phyloP scores from a whole-genome alignment of 768 basidiomycete genomes.

The Crepidotus variabilis region DNA sequence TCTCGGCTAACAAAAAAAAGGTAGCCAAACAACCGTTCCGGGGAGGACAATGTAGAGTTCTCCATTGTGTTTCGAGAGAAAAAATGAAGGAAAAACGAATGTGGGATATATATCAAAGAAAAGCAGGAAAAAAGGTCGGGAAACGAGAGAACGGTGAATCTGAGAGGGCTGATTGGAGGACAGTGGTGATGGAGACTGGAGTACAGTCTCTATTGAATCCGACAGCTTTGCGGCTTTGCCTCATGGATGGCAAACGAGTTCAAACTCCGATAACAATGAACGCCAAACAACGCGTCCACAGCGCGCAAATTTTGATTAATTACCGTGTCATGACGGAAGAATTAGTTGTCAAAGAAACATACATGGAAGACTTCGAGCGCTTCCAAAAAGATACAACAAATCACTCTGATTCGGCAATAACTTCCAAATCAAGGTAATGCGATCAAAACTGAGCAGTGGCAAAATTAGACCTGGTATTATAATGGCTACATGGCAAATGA shows the following conservation, averaged over 20 bases:
- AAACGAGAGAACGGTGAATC: background rate
- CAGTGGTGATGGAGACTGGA: background rate
- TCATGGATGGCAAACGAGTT: constrained; percentile 9
- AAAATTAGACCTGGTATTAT: too few relatives aligned
- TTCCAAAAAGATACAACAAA: background rate
- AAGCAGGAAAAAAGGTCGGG: background rate
- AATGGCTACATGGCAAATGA: background rate
- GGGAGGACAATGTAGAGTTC: constrained; percentile 10
- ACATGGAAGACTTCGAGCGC: background rate
- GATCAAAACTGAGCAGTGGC: background rate
- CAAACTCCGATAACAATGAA: constrained; percentile 15
- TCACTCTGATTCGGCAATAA: background rate
- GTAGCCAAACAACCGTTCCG: constrained; percentile 13
- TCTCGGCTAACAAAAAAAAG: background rate
- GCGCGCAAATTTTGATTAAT: background rate
- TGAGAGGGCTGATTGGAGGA: background rate
- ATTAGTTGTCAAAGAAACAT: background rate
- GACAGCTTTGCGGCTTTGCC: background rate
- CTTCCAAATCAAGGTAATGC: background rate
- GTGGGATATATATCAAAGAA: constrained; percentile 5
- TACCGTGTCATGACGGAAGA: background rate
- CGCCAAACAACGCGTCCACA: constrained; percentile 21
- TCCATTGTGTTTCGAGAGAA: constrained; percentile 13
- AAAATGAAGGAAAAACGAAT: constrained; percentile 5
- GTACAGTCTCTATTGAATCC: background rate